These are phyloP conservation scores for Plasmodium fragile DNA, from an alignment of 169 alveolate species.

Conservation along the genomic window DNA sequence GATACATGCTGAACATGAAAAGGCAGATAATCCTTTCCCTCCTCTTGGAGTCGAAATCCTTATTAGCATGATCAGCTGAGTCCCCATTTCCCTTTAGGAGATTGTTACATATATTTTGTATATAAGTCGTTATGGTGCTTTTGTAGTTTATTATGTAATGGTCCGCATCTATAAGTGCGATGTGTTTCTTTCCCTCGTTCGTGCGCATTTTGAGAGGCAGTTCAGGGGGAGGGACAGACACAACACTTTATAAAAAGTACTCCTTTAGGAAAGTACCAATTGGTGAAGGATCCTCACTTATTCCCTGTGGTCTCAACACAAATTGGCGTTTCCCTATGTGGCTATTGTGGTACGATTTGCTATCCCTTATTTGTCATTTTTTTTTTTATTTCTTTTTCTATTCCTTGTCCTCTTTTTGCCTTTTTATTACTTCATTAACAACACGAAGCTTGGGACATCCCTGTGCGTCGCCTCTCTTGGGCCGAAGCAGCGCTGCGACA, in stretches of 20 bases:
- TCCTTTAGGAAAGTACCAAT: not conserved
- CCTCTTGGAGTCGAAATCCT: not conserved
- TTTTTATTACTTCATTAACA: not conserved
- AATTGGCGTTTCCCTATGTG: not conserved
- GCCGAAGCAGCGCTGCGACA: not conserved
- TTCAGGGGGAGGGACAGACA: not conserved
- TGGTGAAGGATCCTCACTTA: not conserved
- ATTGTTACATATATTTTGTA: conserved; percentile 43
- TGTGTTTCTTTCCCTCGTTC: conserved; percentile 2
- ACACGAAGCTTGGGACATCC: not conserved
- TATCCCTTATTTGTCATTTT: not conserved
- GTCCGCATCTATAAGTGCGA: conserved; percentile 68
- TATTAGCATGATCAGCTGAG: not conserved
- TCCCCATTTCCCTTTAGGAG: not conserved
- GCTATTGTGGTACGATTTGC: not conserved
- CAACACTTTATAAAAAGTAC: not conserved
- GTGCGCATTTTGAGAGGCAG: conserved; percentile 12
- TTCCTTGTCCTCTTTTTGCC: not conserved
- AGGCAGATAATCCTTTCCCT: conserved; percentile 29
- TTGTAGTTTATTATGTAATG: conserved; percentile 52
- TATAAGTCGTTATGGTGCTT: conserved; percentile 62
- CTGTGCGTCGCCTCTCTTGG: not conserved
- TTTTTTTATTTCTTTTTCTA: not conserved
- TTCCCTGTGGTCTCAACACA: not conserved
- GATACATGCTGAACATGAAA: conserved; percentile 41